phyloP scores from a whole-genome alignment of 2,329 filamentous ascomycete genomes.

The Periconia digitata region DNA sequence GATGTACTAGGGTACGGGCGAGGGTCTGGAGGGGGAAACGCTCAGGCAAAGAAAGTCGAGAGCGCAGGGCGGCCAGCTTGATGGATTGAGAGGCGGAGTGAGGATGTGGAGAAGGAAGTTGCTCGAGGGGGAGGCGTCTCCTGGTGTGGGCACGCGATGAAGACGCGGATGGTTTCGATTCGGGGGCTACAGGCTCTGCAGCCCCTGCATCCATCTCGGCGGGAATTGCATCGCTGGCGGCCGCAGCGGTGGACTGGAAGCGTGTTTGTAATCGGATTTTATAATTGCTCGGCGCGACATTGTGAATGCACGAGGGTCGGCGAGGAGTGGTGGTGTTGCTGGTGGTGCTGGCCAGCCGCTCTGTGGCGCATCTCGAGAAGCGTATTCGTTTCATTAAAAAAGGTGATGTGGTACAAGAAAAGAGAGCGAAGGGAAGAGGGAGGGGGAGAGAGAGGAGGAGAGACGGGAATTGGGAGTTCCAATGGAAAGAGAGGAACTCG shows the following conservation, averaged over 20 bases:
- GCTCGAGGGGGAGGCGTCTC: slow-evolving; percentile 29
- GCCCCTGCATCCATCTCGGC: slow-evolving; percentile 16
- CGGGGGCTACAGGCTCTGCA: slow-evolving; percentile 7
- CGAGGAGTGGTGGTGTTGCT: too few species aligned
- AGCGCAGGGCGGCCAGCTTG: slow-evolving; percentile 90
- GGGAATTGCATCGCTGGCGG: slow-evolving; percentile 5
- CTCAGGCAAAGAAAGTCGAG: slow-evolving; percentile 78
- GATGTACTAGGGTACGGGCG: slow-evolving; percentile 80
- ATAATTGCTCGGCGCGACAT: slow-evolving; percentile 30
- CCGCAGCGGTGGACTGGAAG: slow-evolving; percentile 22
- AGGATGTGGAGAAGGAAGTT: slow-evolving; percentile 71
- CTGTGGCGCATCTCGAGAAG: slow-evolving; percentile 61
- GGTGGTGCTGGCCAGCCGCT: slow-evolving; percentile 55
- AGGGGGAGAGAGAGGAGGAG: slow-evolving; percentile 3
- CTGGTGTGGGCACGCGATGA: slow-evolving; percentile 2
- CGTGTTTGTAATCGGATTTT: slow-evolving; percentile 25
- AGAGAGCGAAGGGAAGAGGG: slow-evolving; percentile 11
- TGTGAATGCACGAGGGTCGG: slow-evolving; percentile 43
- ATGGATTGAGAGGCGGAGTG: slow-evolving; percentile 70
- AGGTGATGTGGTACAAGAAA: slow-evolving; percentile 7
- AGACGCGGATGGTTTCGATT: background rate
- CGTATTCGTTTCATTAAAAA: slow-evolving; percentile 64
- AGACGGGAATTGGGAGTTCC: slow-evolving; percentile 5
- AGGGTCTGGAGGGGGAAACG: slow-evolving; percentile 85
- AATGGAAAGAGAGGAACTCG: too few species aligned